These are phyloP conservation scores for Sutorius australiensis DNA, from an alignment of 768 basidiomycete species.

Conservation along the genomic window DNA sequence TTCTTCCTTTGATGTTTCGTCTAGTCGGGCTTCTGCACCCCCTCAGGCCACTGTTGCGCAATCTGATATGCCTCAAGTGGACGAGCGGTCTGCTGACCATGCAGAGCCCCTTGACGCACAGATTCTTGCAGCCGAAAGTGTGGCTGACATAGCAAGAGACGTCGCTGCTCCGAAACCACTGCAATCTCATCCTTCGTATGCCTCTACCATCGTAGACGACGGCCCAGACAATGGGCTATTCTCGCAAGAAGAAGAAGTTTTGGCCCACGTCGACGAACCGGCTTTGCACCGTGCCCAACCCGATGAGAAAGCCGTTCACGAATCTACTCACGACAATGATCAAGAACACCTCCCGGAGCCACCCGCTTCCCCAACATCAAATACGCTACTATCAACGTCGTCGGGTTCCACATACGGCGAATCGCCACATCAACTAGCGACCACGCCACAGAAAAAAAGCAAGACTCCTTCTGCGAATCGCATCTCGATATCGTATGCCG, in stretches of 20 bases:
- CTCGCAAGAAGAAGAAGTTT: constrained; percentile 26
- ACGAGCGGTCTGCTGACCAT: constrained; percentile 46
- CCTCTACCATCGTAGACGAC: constrained; percentile 51
- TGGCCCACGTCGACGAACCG: constrained; percentile 16
- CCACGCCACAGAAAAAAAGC: constrained; percentile 30
- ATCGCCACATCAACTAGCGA: constrained; percentile 32
- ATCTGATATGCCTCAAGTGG: constrained; percentile 37
- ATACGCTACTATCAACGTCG: constrained; percentile 38
- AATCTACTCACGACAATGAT: constrained; percentile 18
- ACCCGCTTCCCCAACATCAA: constrained; percentile 53
- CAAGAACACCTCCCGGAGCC: constrained; percentile 56
- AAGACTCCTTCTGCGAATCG: constrained; percentile 72
- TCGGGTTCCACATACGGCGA: constrained; percentile 45
- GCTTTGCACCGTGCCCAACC: constrained; percentile 14
- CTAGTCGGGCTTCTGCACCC: constrained; percentile 39
- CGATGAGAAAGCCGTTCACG: constrained; percentile 19
- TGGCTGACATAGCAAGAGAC: constrained; percentile 2
- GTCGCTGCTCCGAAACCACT: constrained; percentile 31
- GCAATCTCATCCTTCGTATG: constrained; percentile 42
- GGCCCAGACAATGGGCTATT: constrained; percentile 33
- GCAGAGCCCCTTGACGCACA: constrained; percentile 45
- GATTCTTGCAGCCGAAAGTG: constrained; percentile 23
- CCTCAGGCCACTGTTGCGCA: constrained; percentile 27
- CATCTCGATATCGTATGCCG: constrained; percentile 94
- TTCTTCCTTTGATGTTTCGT: constrained; percentile 44